Evolutionary conservation across 164 flowering plant species (phyloP).

Genomic region (Warburgia ugandensis): DNA sequence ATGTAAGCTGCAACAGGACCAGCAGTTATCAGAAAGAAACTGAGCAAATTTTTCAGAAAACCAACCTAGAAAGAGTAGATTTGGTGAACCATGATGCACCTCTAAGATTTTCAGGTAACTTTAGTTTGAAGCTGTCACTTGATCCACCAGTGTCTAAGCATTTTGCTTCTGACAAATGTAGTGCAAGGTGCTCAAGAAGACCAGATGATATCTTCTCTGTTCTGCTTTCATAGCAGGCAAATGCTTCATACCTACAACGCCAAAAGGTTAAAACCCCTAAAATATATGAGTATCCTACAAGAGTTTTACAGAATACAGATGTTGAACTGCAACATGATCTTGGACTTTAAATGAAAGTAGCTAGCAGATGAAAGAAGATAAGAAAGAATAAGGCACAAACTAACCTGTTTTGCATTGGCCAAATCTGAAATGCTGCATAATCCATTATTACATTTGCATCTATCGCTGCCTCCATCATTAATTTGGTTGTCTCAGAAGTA

Average conservation of each 20-base stretch:
- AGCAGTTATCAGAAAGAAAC: neutral
- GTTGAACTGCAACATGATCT: neutral
- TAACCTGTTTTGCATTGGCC: constrained; percentile 48
- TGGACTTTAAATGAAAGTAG: neutral
- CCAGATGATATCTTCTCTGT: constrained; percentile 53
- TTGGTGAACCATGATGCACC: constrained; percentile 69
- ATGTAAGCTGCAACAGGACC: neutral
- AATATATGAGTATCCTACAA: neutral
- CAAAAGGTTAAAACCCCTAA: no score
- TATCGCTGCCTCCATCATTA: constrained; percentile 39
- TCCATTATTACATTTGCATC: constrained; percentile 33
- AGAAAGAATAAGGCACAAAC: neutral
- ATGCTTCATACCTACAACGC: constrained; percentile 60
- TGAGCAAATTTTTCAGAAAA: neutral
- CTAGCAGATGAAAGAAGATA: neutral
- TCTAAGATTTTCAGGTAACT: constrained; percentile 29
- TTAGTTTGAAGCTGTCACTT: constrained; percentile 39
- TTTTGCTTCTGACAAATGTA: constrained; percentile 39
- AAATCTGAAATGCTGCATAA: constrained; percentile 47
- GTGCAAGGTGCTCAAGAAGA: constrained; percentile 40
- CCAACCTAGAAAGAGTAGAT: constrained; percentile 60
- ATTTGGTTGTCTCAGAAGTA: constrained; percentile 5
- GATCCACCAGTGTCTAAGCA: constrained; percentile 28
- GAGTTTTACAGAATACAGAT: no score
- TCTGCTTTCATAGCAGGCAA: constrained; percentile 25